Evolutionary conservation across 2,329 filamentous ascomycete species (phyloP).

Genomic region (Aotearoamyces nothofagi): DNA sequence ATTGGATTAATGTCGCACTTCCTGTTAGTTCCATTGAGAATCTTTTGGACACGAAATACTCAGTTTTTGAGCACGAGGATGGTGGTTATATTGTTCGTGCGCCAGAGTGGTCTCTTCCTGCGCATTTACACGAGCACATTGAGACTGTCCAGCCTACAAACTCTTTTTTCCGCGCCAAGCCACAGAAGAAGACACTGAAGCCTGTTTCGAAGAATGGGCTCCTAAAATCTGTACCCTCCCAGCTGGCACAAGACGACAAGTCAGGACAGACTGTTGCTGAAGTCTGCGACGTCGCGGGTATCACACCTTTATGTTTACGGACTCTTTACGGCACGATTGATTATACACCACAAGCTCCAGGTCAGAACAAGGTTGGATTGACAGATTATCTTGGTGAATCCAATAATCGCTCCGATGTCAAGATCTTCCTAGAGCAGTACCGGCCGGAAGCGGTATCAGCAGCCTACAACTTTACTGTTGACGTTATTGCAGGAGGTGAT

Average conservation of each 20-base stretch:
- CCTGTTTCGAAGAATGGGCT: no score
- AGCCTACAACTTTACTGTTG: constrained; percentile 23
- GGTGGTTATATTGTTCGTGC: constrained; percentile 35
- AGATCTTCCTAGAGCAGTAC: constrained; percentile 26
- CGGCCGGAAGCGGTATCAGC: constrained; percentile 25
- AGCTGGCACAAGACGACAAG: no score
- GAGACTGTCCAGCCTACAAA: constrained; percentile 45
- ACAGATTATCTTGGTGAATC: constrained; percentile 23
- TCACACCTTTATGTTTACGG: constrained; percentile 20
- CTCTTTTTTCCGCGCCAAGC: constrained; percentile 37
- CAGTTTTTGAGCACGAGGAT: constrained; percentile 35
- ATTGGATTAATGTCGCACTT: constrained; percentile 39
- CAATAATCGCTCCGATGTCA: constrained; percentile 21
- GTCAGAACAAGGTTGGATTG: constrained; percentile 50
- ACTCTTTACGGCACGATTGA: constrained; percentile 17
- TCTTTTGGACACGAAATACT: constrained; percentile 35
- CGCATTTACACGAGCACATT: constrained; percentile 39
- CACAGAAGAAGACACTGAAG: no score
- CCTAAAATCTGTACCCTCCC: no score
- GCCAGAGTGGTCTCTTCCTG: constrained; percentile 40
- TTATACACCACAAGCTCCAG: constrained; percentile 38
- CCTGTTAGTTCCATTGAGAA: constrained; percentile 34
- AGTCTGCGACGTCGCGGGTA: no score
- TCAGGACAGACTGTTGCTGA: no score
- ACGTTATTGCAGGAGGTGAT: constrained; percentile 20